Base-by-base conservation (phyloP, 2,329 filamentous ascomycete species). In the Fusarium circinatum region DNA sequence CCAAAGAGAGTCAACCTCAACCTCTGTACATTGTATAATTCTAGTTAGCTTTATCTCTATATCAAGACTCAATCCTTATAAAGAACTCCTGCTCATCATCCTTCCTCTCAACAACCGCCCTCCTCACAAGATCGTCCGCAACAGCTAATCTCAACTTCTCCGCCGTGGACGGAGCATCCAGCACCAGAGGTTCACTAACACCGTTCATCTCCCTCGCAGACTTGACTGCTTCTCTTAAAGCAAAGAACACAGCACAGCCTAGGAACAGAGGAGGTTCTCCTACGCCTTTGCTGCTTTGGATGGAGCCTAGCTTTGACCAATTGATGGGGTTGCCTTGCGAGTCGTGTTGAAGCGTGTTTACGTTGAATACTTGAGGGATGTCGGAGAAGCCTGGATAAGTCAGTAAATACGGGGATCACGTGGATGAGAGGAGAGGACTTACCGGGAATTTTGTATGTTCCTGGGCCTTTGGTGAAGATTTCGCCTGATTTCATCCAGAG, bases 391-490 rank as follows among this genome's bases (percentile, higher is more conserved):
- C n/a, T n/a, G n/a, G n/a, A n/a, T n/a, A n/a, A n/a, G n/a, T n/a
- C n/a, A n/a, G n/a, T n/a, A n/a, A n/a, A n/a, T n/a, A n/a, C n/a
- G n/a, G n/a, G n/a, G n/a, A n/a, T n/a, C n/a, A n/a, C n/a, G n/a
- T n/a, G n/a, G n/a, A n/a, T n/a, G n/a, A n/a, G n/a, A n/a, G n/a
- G n/a, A n/a, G n/a, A n/a, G n/a, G n/a, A 9, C 18, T n/a, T 38
- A 58, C 56, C 58, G 1, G 58, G 58, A 11, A 61, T 56, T 13
- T 61, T 61, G 28, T 61, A 61, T 22, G 58, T 61, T 28, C 58
- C 58, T 9, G 58, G 58, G 3, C 58, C 58, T 26, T 61, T 61
- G n/a, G 58, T 61, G n/a, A 61, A 61, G 8, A 61, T 61, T 5
- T 61, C 58, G 4, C 58, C 58, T 0, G 58, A 61, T 18, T 56